Evolutionary conservation across 2,329 filamentous ascomycete genomes (phyloP).

Genomic region (Ophiocordyceps australis): DNA sequence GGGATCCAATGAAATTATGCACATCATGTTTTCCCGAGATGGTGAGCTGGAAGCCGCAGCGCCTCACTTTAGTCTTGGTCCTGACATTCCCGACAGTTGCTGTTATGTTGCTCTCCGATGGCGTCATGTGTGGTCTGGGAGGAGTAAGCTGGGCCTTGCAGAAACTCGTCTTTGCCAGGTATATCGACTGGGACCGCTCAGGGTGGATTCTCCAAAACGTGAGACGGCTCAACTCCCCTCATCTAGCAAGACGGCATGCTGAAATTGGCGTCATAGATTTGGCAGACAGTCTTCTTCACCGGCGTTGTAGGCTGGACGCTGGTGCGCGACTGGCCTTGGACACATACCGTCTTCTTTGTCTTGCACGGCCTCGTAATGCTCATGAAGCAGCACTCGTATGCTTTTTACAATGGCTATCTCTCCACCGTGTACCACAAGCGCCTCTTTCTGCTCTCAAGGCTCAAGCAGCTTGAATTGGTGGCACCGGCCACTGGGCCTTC

Average conservation of each 20-base stretch:
- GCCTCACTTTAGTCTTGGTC: background rate
- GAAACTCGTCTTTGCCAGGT: slow-evolving; percentile 35
- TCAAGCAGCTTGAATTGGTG: slow-evolving; percentile 39
- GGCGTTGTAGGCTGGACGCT: slow-evolving; percentile 47
- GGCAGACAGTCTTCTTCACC: slow-evolving; percentile 48
- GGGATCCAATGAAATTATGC: slow-evolving; percentile 54
- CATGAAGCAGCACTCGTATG: slow-evolving; percentile 73
- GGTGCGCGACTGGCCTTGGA: slow-evolving; percentile 65
- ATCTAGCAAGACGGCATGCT: background rate
- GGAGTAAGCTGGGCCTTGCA: slow-evolving; percentile 50
- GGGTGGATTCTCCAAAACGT: slow-evolving; percentile 62
- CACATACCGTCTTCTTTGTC: slow-evolving; percentile 62
- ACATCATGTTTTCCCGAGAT: slow-evolving; percentile 41
- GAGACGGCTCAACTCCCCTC: slow-evolving; percentile 6
- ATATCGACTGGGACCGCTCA: slow-evolving; percentile 44
- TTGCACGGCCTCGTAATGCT: slow-evolving; percentile 58
- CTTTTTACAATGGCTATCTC: slow-evolving; percentile 61
- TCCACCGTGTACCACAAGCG: slow-evolving; percentile 39
- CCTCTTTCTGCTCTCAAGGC: slow-evolving; percentile 20
- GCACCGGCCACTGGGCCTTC: slow-evolving; percentile 25
- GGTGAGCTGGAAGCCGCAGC: slow-evolving; percentile 13
- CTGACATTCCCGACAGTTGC: slow-evolving; percentile 16
- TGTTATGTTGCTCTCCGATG: slow-evolving; percentile 44
- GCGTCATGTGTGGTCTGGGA: slow-evolving; percentile 47
- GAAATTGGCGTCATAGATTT: slow-evolving; percentile 23